Base-by-base conservation (phyloP, 2,329 filamentous ascomycete species). In the Zasmidium citrigriseum region DNA sequence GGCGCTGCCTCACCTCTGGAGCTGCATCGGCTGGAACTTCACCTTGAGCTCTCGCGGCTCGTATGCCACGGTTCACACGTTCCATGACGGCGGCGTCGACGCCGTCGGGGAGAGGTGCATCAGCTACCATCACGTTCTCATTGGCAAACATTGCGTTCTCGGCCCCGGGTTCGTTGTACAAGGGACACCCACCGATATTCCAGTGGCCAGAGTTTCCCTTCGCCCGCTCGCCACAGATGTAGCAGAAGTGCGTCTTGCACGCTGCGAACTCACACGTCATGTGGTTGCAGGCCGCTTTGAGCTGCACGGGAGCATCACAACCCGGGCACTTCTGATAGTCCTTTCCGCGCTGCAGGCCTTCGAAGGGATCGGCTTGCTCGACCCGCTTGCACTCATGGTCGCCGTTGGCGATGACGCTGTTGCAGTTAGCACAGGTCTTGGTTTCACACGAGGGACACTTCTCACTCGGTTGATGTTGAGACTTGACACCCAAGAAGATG, bases 281-380 rank as follows among this genome's bases (percentile, higher is more conserved):
- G 24, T 60, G 57, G 44, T 56, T 56, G 27, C 57, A 60, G 4
- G 53, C 57, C 16, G 38, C 38, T 12, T 21, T 23, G 1, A 49
- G 54, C 49, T 60, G 34, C 7, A 60, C 38, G 25, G 45, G 18
- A n/a, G 41, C 20, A 22, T 54, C 54, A 16, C 50, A 22, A 3
- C n/a, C n/a, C n/a, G 57, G 47, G 34, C 67, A 79, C 18, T 45
- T 34, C 24, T 57, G 54, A 24, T 50, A 57, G 24, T 57, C 54
- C 9, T 12, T 24, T 10, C 52, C 52, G 16, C 21, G 7, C n/a
- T n/a, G 9, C 7, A 46, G n/a, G 7, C 44, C 44, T 20, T 46
- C 7, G 44, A 46, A 46, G 21, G n/a, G n/a, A 20, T 9, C n/a
- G 7, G 7, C n/a, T 7, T 46, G 16, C n/a, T 46, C 44, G 7